Evolutionary conservation across 1,139 yeast genomes (phyloP).

Genomic region (Yamadazyma oceani): DNA sequence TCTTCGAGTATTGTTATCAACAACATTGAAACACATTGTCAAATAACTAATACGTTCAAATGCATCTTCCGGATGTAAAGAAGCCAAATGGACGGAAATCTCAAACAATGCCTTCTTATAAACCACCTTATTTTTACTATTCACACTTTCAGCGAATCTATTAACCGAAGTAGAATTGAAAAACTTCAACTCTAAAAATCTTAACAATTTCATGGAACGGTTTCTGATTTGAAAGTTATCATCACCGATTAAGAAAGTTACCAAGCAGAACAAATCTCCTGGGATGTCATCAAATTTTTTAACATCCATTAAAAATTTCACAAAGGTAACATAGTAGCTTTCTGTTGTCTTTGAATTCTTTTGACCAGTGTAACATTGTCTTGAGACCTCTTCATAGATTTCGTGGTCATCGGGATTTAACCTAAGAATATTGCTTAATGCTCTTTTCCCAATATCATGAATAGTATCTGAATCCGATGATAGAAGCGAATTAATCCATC

Average conservation of each 20-base stretch:
- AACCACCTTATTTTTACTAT: slow-evolving; percentile 67
- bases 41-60: slow-evolving; percentile 68
- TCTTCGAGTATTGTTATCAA: slow-evolving; percentile 55
- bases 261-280: slow-evolving; percentile 61
- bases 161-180: slow-evolving; percentile 43
- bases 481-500: slow-evolving; percentile 77
- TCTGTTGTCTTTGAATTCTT: slow-evolving; percentile 53
- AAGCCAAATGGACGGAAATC: slow-evolving; percentile 55
- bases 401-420: slow-evolving; percentile 58
- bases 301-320: slow-evolving; percentile 52
- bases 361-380: slow-evolving; percentile 66
- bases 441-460: slow-evolving; percentile 67
- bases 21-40: slow-evolving; percentile 67
- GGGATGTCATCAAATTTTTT: slow-evolving; percentile 44
- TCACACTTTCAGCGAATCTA: slow-evolving; percentile 58
- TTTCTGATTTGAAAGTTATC: slow-evolving; percentile 58
- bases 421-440: slow-evolving; percentile 64
- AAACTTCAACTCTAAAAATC: slow-evolving; percentile 54
- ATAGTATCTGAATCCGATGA: slow-evolving; percentile 59
- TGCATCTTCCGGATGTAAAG: slow-evolving; percentile 57
- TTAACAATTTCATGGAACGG: slow-evolving; percentile 60
- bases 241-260: slow-evolving; percentile 70
- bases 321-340: slow-evolving; percentile 69
- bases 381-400: slow-evolving; percentile 61
- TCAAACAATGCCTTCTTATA: slow-evolving; percentile 77